These are phyloP conservation scores for Wickerhamiella siamensis DNA, from an alignment of 805 yeast species.

Conservation along the genomic window DNA sequence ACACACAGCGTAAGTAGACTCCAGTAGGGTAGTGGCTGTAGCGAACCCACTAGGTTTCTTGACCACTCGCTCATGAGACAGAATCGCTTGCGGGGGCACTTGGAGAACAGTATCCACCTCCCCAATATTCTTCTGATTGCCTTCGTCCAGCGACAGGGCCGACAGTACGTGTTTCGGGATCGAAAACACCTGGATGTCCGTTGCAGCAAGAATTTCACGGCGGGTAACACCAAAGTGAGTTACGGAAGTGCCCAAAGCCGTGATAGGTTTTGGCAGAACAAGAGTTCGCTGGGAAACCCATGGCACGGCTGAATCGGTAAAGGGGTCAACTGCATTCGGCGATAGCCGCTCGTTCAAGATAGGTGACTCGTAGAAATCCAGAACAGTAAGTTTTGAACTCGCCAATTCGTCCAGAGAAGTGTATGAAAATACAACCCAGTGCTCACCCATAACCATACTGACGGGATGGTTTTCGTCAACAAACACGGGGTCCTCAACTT, in stretches of 20 bases:
- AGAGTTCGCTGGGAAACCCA: constrained; percentile 42
- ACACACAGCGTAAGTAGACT: constrained; percentile 58
- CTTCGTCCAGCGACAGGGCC: constrained; percentile 37
- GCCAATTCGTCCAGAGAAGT: constrained; percentile 35
- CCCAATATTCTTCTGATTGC: no score
- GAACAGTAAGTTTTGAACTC: constrained; percentile 45
- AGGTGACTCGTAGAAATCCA: constrained; percentile 66
- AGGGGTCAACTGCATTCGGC: constrained; percentile 23
- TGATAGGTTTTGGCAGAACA: constrained; percentile 45
- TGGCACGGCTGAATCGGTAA: constrained; percentile 30
- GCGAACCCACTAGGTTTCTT: constrained; percentile 25
- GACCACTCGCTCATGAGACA: constrained; percentile 40
- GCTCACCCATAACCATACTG: constrained; percentile 55
- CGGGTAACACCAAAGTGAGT: constrained; percentile 56
- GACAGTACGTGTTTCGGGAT: constrained; percentile 59
- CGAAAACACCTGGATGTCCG: constrained; percentile 45
- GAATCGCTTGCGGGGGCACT: constrained; percentile 44
- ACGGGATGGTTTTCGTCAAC: constrained; percentile 32
- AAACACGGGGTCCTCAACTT: constrained; percentile 30
- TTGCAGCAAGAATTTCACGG: constrained; percentile 46
- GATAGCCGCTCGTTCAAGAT: constrained; percentile 34
- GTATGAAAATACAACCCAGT: constrained; percentile 65
- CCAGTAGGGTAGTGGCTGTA: constrained; percentile 51
- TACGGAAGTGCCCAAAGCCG: constrained; percentile 36
- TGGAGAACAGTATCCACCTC: constrained; percentile 37